Evolutionary conservation across 352 stramenopile genomes (phyloP).

Genomic region (Phytophthora agathidicida): DNA sequence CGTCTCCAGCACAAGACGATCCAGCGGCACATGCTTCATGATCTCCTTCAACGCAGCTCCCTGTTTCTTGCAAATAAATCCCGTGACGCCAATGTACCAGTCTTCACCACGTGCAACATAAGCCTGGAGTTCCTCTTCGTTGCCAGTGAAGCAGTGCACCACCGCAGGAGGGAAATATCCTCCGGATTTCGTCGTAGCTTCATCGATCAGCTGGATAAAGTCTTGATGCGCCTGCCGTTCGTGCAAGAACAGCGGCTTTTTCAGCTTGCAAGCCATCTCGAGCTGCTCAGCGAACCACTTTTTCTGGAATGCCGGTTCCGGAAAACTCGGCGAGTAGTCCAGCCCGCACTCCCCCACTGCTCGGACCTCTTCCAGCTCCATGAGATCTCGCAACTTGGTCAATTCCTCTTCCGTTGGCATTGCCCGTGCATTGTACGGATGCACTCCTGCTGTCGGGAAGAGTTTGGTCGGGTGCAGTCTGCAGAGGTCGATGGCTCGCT

Average conservation of each 20-base stretch:
- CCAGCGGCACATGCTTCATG: slow-evolving; percentile 64
- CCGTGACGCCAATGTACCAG: slow-evolving; percentile 92
- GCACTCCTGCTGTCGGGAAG: slow-evolving; percentile 77
- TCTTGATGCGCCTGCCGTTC: slow-evolving; percentile 79
- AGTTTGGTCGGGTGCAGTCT: slow-evolving; percentile 52
- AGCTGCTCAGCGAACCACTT: slow-evolving; percentile 74
- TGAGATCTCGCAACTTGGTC: slow-evolving; percentile 33
- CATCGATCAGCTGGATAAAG: slow-evolving; percentile 72
- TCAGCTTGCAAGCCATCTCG: slow-evolving; percentile 59
- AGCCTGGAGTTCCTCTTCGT: slow-evolving; percentile 62
- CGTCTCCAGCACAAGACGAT: slow-evolving; percentile 91
- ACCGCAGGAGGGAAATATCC: slow-evolving; percentile 64
- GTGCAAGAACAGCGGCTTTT: slow-evolving; percentile 87
- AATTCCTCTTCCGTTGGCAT: slow-evolving; percentile 46
- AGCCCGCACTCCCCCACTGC: slow-evolving; percentile 82
- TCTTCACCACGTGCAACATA: slow-evolving; percentile 70
- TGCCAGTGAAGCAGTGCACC: slow-evolving; percentile 94
- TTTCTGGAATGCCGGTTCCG: slow-evolving; percentile 48
- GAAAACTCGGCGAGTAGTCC: slow-evolving; percentile 78
- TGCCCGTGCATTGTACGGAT: slow-evolving; percentile 75
- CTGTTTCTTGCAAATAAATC: slow-evolving; percentile 89
- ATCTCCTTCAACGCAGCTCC: slow-evolving; percentile 60
- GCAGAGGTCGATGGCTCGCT: slow-evolving; percentile 60
- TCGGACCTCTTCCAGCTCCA: slow-evolving; percentile 41
- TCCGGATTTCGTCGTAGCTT: slow-evolving; percentile 38